Evolutionary conservation across 768 basidiomycete genomes (phyloP).

Genomic region (Russula sp.): DNA sequence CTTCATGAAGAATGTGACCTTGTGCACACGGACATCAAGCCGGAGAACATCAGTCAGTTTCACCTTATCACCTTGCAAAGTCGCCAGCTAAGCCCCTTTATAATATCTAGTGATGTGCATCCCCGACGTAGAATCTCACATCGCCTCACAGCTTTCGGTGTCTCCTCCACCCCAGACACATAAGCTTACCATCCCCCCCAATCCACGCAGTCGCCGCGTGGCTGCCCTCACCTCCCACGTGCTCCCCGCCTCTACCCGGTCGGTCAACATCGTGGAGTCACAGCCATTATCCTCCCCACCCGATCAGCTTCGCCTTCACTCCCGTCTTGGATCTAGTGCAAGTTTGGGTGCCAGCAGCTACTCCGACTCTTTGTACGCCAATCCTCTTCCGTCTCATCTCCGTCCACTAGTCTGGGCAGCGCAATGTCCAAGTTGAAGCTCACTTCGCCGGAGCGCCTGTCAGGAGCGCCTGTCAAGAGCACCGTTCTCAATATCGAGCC

Average conservation of each 20-base stretch:
- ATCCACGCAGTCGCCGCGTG: constrained; percentile 55
- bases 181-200: constrained; percentile 77
- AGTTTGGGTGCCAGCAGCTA: constrained; percentile 36
- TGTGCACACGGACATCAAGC: constrained; percentile 92
- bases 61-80: background rate
- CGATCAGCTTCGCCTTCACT: constrained; percentile 21
- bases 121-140: constrained; percentile 75
- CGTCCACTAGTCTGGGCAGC: constrained; percentile 37
- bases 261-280: constrained; percentile 80
- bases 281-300: constrained; percentile 66
- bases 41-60: constrained; percentile 88
- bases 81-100: background rate
- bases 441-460: constrained; percentile 18
- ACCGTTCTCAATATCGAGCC: constrained; percentile 7
- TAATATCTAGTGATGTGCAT: constrained; percentile 65
- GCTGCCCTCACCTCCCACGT: constrained; percentile 59
- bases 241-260: constrained; percentile 48
- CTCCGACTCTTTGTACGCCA: constrained; percentile 25
- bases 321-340: constrained; percentile 32
- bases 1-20: constrained; percentile 90
- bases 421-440: constrained; percentile 32
- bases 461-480: constrained; percentile 7
- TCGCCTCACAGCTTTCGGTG: constrained; percentile 60
- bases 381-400: constrained; percentile 31
- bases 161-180: constrained; percentile 74